Evolutionary conservation across 2,329 filamentous ascomycete species (phyloP), one percentile per base, ranked within the genome.

Genomic region (Rutstroemia sydowiana): DNA sequence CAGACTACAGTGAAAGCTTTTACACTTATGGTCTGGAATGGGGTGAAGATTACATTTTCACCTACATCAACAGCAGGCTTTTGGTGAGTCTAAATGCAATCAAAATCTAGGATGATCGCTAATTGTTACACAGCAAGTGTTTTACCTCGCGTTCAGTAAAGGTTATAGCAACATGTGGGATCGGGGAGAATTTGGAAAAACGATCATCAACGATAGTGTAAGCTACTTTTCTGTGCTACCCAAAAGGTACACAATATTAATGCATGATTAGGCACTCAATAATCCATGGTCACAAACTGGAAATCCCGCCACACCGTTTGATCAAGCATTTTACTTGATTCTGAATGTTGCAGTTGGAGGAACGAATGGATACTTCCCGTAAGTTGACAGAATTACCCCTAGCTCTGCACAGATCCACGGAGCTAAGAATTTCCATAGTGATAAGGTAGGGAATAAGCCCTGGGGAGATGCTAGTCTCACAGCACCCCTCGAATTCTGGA

Each of bases 11-110:
- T 4, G 60, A 69, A 10, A 58, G 56, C 2, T 78, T 73, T 59
- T 73, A 78, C 62, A 79, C 73, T 1, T 80, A 71, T 55, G 77
- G 75, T 5, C 57, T 79, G 14, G 74, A 78, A 57, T 79, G 76
- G 76, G 70, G 68, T 2, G 67, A 72, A 45, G 69, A 73, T 39
- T 77, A 78, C 63, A 66, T 79, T 18, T 78, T 75, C 66, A 76
- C 74, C 23, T 79, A 75, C 60, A 64, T 78, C 34, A 73, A 79
- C 61, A 70, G 66, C 57, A 68, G 70, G 14, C 62, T 57, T 8
- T n/a, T 51, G 16, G 52, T 54, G 44, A 18, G 77, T 61, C 7
- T 14, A 34, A 5, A 11, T 32, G 1, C 6, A 7, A 30, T 21
- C 23, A 16, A n/a, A 11, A n/a, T 30, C 30, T 3, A 31, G 13